phyloP scores from a whole-genome alignment of 2,329 filamentous ascomycete genomes.

The Alternaria viburni region DNA sequence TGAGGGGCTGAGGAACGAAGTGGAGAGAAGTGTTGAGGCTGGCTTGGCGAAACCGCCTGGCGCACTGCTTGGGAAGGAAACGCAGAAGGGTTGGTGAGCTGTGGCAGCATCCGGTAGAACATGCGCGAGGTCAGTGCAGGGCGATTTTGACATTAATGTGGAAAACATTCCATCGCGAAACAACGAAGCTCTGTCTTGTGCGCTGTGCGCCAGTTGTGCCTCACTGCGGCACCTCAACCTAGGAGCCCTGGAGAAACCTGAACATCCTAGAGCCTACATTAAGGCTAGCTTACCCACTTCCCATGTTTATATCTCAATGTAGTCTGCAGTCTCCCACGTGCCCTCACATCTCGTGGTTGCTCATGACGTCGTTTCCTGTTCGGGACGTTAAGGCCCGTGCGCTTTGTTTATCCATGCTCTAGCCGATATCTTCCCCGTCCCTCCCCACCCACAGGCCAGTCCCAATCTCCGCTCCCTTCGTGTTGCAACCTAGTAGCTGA shows the following conservation, averaged over 20 bases:
- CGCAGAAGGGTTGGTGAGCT: constrained; percentile 30
- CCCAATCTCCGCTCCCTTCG: constrained; percentile 24
- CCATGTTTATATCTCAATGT: neutral
- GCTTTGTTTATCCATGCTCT: constrained; percentile 26
- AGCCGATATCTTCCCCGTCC: constrained; percentile 19
- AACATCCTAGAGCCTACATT: neutral
- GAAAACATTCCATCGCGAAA: neutral
- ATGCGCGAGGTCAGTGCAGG: neutral
- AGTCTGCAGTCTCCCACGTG: neutral
- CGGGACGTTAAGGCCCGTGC: constrained; percentile 15
- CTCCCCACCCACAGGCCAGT: constrained; percentile 35
- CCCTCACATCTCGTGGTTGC: neutral
- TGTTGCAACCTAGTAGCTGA: neutral
- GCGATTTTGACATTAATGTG: neutral
- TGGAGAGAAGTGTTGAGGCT: constrained; percentile 51
- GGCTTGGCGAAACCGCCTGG: constrained; percentile 49
- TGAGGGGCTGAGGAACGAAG: constrained; percentile 37
- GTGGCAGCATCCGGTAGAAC: neutral
- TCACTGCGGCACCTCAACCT: neutral
- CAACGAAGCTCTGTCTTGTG: neutral
- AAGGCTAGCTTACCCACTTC: neutral
- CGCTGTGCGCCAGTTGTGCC: neutral
- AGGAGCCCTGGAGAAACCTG: neutral
- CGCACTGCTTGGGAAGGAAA: constrained; percentile 47
- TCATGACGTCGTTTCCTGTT: constrained; percentile 18